These are phyloP conservation scores for Solanum bulbocastanum DNA, from an alignment of 257 asterid genomes.

Conservation along the genomic window DNA sequence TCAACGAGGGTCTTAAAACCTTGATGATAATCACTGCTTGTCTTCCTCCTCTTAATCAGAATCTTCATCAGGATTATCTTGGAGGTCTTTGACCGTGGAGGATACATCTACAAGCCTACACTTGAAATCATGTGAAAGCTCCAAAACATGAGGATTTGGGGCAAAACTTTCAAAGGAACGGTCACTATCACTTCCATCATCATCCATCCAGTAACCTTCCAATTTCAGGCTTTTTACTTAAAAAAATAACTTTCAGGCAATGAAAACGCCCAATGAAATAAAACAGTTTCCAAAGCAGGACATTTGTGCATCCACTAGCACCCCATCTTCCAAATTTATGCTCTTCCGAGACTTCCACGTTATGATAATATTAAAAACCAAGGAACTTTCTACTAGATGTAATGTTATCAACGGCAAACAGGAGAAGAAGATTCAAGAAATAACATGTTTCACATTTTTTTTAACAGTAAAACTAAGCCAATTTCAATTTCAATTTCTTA, in stretches of 20 bases:
- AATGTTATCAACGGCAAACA: neutral
- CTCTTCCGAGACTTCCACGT: no score
- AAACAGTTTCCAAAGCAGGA: neutral
- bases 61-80: neutral
- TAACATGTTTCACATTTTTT: neutral
- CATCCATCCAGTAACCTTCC: no score
- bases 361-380: no score
- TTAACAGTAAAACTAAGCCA: neutral
- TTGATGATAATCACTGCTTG: no score
- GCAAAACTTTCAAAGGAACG: neutral
- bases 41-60: neutral
- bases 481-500: neutral
- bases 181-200: neutral
- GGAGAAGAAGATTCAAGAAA: neutral
- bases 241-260: neutral
- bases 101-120: neutral
- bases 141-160: neutral
- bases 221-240: neutral
- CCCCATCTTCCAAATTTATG: neutral
- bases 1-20: no score
- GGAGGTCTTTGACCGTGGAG: no score
- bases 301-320: neutral
- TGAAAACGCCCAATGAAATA: neutral
- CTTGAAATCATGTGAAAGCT: neutral
- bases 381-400: neutral